These are phyloP conservation scores for Pestalotiopsis sp. DNA, from an alignment of 2,329 filamentous ascomycete genomes.

Conservation along the genomic window DNA sequence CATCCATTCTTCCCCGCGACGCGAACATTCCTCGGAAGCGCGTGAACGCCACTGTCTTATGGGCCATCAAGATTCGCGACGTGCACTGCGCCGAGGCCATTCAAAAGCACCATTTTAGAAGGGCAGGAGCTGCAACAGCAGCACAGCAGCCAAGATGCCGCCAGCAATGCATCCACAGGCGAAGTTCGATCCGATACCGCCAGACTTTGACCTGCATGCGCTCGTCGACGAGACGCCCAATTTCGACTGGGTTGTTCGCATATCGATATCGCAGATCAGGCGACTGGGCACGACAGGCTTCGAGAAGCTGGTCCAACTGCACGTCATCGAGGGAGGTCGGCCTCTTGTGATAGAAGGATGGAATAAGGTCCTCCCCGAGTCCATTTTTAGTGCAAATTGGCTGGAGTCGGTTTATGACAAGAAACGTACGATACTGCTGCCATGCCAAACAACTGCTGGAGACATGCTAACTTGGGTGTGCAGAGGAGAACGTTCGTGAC, in stretches of 20 bases:
- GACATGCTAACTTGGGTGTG: constrained; percentile 20
- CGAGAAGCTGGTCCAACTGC: constrained; percentile 78
- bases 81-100: neutral
- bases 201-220: constrained; percentile 73
- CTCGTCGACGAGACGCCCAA: constrained; percentile 80
- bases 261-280: constrained; percentile 77
- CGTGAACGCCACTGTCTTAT: neutral
- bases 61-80: neutral
- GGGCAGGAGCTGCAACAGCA: neutral
- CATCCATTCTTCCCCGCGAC: neutral
- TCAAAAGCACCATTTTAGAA: neutral
- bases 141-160: constrained; percentile 60
- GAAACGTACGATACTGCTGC: constrained; percentile 59
- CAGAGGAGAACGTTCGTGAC: constrained; percentile 84
- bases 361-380: constrained; percentile 70
- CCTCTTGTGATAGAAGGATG: constrained; percentile 92
- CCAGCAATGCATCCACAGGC: constrained; percentile 74
- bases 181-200: constrained; percentile 88
- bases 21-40: neutral
- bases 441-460: neutral
- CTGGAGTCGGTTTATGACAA: constrained; percentile 75
- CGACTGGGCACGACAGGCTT: constrained; percentile 76
- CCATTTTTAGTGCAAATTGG: constrained; percentile 81
- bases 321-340: constrained; percentile 82
- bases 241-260: constrained; percentile 82